Evolutionary conservation across 306 rosid genomes (phyloP), one percentile per base, ranked within the genome.

Genomic region (Lablab purpureus): DNA sequence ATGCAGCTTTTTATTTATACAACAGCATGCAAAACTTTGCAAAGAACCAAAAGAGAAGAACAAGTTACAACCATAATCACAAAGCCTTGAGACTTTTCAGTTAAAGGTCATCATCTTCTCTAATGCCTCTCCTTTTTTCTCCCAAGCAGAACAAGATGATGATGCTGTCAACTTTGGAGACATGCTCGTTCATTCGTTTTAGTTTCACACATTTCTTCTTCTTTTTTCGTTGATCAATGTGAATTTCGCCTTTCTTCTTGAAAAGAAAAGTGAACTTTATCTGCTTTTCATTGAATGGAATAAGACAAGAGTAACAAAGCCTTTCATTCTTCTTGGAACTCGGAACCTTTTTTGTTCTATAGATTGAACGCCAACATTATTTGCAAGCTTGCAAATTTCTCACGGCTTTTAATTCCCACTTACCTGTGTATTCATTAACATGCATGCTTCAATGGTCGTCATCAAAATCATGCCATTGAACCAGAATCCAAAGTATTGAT

Each of bases 41-140:
- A 51, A 72, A 70, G 46, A 69, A 79, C 37, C 63, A 78, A 12
- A 37, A 59, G 45, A 45, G 56, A 62, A 76, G n/a, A 70, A 72
- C 21, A 72, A 67, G 45, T 71, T 54, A 45, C 56, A 69, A 41
- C 50, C 34, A 55, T 58, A 43, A 74, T 67, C 73, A 75, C 58
- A 73, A 71, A 73, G 86, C 58, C 10, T 51, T 8, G 0, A 56
- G 23, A 23, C 80, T 78, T 83, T 83, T 73, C 83, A 73, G 80
- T 73, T 83, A 76, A 76, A 82, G 65, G 45, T 40, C 45, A 10
- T 6, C 4, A 28, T 74, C 30, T 27, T 73, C 54, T 73, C 78
- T 27, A 22, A 54, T 54, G 55, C 45, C 58, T 59, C 72, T 64
- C 7, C 30, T 34, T 67, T 56, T 59, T 36, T 12, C 4, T 32